phyloP scores from a whole-genome alignment of 1,284 basidiomycete genomes.

The Melampsora larici-populina region DNA sequence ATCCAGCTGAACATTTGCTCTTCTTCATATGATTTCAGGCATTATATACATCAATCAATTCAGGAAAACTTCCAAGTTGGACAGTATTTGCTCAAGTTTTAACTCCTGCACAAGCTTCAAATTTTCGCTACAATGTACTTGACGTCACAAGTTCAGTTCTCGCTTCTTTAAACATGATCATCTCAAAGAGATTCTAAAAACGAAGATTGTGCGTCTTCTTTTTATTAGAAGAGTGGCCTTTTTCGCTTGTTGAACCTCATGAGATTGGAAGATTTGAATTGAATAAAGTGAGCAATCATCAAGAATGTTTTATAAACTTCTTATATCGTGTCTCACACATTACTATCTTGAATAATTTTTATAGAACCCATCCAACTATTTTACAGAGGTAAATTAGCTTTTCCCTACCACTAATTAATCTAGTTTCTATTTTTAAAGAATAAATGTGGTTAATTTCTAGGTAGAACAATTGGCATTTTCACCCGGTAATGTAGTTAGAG shows the following conservation, averaged over 20 bases:
- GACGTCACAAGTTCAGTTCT: conserved; percentile 22
- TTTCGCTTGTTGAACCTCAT: conserved; percentile 24
- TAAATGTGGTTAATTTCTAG: background rate
- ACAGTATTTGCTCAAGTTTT: conserved; percentile 37
- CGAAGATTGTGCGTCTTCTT: too few relatives aligned
- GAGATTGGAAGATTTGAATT: conserved; percentile 36
- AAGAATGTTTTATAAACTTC: too few relatives aligned
- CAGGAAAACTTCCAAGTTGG: conserved; percentile 32
- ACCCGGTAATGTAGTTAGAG: conserved; percentile 20
- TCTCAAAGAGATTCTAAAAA: too few relatives aligned
- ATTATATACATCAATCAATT: conserved; percentile 17
- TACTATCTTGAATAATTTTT: too few relatives aligned
- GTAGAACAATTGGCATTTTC: conserved; percentile 36
- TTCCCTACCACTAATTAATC: too few relatives aligned
- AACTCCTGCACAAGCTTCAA: conserved; percentile 20
- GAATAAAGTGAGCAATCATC: conserved; percentile 14
- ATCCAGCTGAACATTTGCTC: background rate
- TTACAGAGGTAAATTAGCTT: conserved; percentile 10
- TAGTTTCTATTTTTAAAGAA: background rate
- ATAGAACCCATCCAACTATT: conserved; percentile 36
- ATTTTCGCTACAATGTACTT: conserved; percentile 33
- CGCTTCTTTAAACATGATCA: background rate
- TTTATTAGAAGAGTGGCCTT: conserved; percentile 33
- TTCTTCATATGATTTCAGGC: background rate
- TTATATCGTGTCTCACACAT: too few relatives aligned